These are phyloP conservation scores for Pseudogymnoascus sp. DNA, from an alignment of 2,329 filamentous ascomycete species.

Conservation along the genomic window DNA sequence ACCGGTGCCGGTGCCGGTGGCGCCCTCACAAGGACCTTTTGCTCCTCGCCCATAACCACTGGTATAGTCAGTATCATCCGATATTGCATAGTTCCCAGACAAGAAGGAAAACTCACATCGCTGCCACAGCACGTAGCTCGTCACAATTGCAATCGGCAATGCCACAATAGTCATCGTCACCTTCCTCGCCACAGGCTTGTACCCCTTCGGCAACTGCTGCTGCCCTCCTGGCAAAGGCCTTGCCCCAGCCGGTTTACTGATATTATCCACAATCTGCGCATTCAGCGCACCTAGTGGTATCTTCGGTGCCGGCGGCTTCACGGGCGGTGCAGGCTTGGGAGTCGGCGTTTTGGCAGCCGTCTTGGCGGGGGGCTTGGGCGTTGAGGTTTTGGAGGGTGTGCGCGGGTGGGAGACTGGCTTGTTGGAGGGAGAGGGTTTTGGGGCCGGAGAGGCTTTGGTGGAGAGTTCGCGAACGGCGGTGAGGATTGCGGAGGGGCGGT, in stretches of 20 bases:
- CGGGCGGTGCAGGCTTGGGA: background rate
- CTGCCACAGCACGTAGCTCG: constrained; percentile 28
- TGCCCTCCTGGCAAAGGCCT: constrained; percentile 16
- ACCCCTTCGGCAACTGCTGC: constrained; percentile 23
- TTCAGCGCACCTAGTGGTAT: constrained; percentile 18
- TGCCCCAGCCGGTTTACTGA: constrained; percentile 24
- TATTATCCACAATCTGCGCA: constrained; percentile 24
- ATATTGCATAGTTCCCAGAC: background rate
- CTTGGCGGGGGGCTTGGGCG: background rate
- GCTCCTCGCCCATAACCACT: constrained; percentile 21
- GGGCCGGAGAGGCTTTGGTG: background rate
- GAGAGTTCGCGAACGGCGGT: background rate
- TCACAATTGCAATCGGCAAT: constrained; percentile 27
- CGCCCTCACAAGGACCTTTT: constrained; percentile 16
- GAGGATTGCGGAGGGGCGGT: background rate
- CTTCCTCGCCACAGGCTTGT: constrained; percentile 25
- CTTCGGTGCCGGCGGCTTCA: background rate
- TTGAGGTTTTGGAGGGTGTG: background rate
- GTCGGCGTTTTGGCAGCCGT: background rate
- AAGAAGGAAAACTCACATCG: constrained; percentile 21
- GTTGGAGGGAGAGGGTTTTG: background rate
- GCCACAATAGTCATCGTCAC: constrained; percentile 28
- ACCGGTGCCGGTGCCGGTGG: background rate
- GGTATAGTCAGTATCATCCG: background rate
- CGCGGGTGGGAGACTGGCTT: background rate